Base-by-base conservation (phyloP, 768 basidiomycete species). In the Boletus reticuloceps region DNA sequence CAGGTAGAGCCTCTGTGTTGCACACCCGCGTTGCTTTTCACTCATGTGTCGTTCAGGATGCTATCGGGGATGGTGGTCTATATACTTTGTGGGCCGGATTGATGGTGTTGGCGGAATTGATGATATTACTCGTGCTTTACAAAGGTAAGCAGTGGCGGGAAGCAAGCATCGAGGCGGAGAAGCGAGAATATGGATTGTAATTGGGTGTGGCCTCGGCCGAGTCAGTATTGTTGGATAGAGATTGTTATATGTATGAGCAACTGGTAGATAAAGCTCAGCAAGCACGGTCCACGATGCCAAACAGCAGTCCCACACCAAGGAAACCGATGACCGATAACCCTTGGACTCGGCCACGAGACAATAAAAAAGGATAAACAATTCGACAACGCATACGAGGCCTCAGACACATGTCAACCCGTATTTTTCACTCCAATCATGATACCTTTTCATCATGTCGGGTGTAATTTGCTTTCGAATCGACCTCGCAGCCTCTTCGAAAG, bases 381-480 rank as follows among this genome's bases (percentile, higher is more conserved):
- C 38, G 9, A 39, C 13, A 12, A 22, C 19, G 19, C 45, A 9
- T 32, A 12, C 12, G 4, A 47, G 13, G 2, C 16, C 4, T 66
- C 47, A 69, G 6, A 38, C 50, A n/a, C 44, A 54, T 38, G 54
- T 58, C 44, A 64, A 39, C n/a, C 71, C 70, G 47, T 60, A 63
- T 45, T 38, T 65, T 29, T 63, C 77, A 44, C 81, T 69, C 96
- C 96, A 99, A 40, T 74, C 74, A 36, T 82, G 79, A 63, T 89
- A 98, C 58, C 79, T 85, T 43, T 73, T 70, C 43, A 96, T 72
- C 62, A 96, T 84, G 16, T 82, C 81, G 5, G 88, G 84, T 0
- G 96, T 98, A 60, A 98, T 95, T 59, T 96, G 87, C 55, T 81
- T 80, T 64, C 91, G 83, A 49, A 90, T 83, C 0, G 79, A 77